Conservation (phyloP, 768 basidiomycete species). For the Pisolithus marmoratus region DNA sequence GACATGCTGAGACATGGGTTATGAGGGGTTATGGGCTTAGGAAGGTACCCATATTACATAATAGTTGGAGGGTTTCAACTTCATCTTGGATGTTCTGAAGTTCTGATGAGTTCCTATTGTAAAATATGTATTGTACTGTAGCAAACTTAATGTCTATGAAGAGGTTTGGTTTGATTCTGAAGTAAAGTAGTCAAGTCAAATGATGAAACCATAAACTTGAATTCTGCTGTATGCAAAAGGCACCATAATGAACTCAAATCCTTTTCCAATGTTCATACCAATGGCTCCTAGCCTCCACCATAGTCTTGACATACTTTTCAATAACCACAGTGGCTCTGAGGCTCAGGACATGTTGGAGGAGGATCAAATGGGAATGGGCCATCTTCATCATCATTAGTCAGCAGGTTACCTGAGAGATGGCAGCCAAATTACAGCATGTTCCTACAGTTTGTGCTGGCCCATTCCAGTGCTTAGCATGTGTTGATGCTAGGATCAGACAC, state of each 20-base stretch:
- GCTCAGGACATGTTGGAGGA: background rate
- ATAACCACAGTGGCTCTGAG: background rate
- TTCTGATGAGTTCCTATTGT: background rate
- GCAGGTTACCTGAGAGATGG: too few species aligned
- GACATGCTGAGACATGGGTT: too few species aligned
- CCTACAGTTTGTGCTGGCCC: too few species aligned
- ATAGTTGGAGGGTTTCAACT: too few species aligned
- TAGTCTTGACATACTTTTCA: background rate
- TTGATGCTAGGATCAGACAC: too few species aligned
- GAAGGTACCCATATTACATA: too few species aligned
- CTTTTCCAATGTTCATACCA: background rate
- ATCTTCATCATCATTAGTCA: background rate
- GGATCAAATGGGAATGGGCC: background rate
- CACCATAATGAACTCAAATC: background rate
- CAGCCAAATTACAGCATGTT: too few species aligned
- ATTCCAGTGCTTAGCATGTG: too few species aligned
- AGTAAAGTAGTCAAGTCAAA: background rate
- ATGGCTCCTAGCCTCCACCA: background rate
- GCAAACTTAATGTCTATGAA: background rate
- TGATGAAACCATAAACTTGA: background rate
- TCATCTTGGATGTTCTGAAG: too few species aligned
- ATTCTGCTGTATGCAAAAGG: background rate
- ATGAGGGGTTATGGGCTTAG: too few species aligned
- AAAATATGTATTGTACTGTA: background rate
- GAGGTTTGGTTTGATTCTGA: background rate